A percentile compares a stretch with the other conserved stretches of the same genome.
phyloP scores from a whole-genome alignment of 2,329 filamentous ascomycete genomes.

The Xylariaceae sp. region DNA sequence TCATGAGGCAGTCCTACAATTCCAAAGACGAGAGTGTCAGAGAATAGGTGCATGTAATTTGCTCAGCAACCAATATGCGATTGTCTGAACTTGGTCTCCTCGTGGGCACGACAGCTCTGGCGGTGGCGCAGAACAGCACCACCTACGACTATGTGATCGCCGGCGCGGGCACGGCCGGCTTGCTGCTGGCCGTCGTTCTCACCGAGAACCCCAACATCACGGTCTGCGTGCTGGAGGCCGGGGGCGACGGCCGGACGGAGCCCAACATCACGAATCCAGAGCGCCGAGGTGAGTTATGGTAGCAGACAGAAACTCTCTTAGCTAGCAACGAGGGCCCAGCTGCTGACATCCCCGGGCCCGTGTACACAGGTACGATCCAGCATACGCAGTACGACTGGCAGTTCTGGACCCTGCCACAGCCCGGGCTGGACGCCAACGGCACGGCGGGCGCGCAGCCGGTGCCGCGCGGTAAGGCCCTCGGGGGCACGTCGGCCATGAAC shows the following conservation, averaged over 20 bases:
- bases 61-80: no score
- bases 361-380: constrained; percentile 6
- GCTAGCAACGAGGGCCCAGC: no score
- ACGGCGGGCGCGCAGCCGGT: constrained; percentile 5
- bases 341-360: no score
- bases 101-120: background rate
- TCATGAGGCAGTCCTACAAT: no score
- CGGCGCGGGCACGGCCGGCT: constrained; percentile 3
- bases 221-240: constrained; percentile 5
- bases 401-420: constrained; percentile 5
- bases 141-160: constrained; percentile 7
- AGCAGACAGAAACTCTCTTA: background rate
- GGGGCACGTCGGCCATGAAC: constrained; percentile 8
- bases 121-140: background rate
- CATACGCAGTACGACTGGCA: constrained; percentile 7
- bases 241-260: constrained; percentile 1
- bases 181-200: constrained; percentile 3
- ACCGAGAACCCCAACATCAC: constrained; percentile 5
- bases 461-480: constrained; percentile 5
- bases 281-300: background rate
- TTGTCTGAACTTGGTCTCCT: no score
- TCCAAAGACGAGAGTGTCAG: no score
- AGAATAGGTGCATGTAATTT: no score
- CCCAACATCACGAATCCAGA: constrained; percentile 4
- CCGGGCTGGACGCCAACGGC: constrained; percentile 5